Conservation (phyloP, 192 early-diverging fungal genomes). For the Allomyces arbusculus region DNA sequence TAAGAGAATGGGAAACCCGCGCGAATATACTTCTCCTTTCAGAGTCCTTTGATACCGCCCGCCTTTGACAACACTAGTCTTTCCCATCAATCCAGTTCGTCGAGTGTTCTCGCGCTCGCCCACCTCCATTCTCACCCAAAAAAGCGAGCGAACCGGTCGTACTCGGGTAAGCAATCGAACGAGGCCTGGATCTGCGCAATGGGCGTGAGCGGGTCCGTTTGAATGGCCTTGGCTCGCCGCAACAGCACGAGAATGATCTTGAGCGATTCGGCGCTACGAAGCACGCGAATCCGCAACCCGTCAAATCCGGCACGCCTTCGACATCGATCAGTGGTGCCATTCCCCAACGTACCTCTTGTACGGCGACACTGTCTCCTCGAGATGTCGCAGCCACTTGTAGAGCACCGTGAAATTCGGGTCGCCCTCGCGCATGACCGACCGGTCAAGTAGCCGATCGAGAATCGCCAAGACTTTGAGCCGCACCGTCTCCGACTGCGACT, state of each 20-base stretch:
- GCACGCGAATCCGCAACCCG: not conserved
- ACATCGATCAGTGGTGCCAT: not conserved
- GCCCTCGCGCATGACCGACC: constrained; percentile 1
- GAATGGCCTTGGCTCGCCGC: constrained; percentile 1
- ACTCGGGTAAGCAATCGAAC: not conserved
- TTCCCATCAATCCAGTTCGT: no score
- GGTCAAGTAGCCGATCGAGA: constrained; percentile 4
- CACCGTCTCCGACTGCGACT: constrained; percentile 6
- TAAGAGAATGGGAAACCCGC: no score
- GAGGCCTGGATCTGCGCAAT: not conserved
- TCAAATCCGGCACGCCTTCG: not conserved
- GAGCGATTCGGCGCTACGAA: constrained; percentile 1
- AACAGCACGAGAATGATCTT: not conserved
- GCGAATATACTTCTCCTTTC: no score
- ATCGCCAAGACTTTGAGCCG: constrained; percentile 5
- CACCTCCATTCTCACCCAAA: no score
- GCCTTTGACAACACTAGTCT: no score
- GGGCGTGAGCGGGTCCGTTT: constrained; percentile 3
- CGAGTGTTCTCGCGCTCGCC: no score
- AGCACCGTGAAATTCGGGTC: constrained; percentile 4
- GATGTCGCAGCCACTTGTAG: constrained; percentile 4
- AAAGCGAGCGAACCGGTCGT: not conserved
- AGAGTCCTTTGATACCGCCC: no score
- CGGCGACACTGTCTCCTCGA: constrained; percentile 7
- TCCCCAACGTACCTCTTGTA: constrained; percentile 4